Percentiles rank a stretch among this genome's conserved stretches.
Evolutionary conservation across 805 yeast species (phyloP).

Genomic region (Pichia eremophila): DNA sequence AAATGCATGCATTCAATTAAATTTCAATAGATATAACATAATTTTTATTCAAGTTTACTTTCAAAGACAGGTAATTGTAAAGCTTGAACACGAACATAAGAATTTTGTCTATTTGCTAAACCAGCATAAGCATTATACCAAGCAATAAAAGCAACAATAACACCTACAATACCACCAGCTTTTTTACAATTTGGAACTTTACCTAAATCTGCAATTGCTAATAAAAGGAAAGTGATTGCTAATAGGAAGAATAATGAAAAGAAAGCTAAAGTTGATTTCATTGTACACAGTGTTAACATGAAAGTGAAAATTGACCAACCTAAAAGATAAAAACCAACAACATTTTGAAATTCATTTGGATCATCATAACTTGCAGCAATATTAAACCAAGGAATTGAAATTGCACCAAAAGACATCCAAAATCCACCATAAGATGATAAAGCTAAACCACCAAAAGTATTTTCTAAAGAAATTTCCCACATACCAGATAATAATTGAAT

Average conservation of each 20-base stretch:
- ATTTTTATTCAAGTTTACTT: background rate
- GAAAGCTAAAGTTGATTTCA: constrained; percentile 46
- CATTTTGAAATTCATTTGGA: constrained; percentile 37
- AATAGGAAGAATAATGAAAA: constrained; percentile 44
- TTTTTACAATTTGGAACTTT: constrained; percentile 28
- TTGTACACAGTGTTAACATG: constrained; percentile 45
- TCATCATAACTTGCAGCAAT: constrained; percentile 41
- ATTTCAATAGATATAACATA: too few species aligned
- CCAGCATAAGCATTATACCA: constrained; percentile 71
- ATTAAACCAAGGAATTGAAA: constrained; percentile 49
- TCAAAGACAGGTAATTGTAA: constrained; percentile 23
- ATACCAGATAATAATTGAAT: constrained; percentile 66
- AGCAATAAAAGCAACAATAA: constrained; percentile 50
- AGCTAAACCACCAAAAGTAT: constrained; percentile 67
- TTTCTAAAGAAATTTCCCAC: constrained; percentile 68
- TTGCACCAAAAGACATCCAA: constrained; percentile 69
- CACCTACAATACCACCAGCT: constrained; percentile 61
- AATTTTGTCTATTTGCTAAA: constrained; percentile 53
- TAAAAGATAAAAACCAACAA: constrained; percentile 46
- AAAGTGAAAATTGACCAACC: constrained; percentile 63
- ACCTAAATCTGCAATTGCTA: constrained; percentile 45
- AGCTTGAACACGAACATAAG: constrained; percentile 38
- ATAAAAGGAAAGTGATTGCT: constrained; percentile 43
- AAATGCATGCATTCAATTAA: too few species aligned
- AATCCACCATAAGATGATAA: constrained; percentile 59